A percentile compares a stretch with the other conserved stretches of the same genome.
phyloP scores from a whole-genome alignment of 306 rosid genomes.

The Pyrus pyrifolia region DNA sequence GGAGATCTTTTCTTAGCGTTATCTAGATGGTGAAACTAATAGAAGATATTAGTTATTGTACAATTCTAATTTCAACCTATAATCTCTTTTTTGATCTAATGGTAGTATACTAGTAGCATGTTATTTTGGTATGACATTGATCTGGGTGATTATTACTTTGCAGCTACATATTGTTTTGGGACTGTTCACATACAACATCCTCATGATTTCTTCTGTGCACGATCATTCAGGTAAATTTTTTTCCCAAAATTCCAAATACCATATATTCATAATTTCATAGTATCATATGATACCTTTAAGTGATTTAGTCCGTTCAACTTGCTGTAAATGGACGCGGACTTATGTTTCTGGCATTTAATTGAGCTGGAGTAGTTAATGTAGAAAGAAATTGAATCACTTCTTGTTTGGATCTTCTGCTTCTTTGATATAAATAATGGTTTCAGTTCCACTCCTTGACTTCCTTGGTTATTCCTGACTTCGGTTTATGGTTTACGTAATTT shows the following conservation, averaged over 20 bases:
- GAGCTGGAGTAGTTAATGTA: neutral
- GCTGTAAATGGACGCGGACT: neutral
- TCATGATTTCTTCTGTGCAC: constrained; percentile 47
- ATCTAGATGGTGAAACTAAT: neutral
- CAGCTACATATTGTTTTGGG: constrained; percentile 26
- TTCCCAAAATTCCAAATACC: neutral
- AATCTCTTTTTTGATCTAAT: neutral
- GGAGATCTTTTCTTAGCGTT: neutral
- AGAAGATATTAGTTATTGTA: neutral
- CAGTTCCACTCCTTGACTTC: neutral
- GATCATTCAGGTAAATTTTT: constrained; percentile 37
- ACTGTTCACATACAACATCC: constrained; percentile 15
- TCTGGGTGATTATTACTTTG: constrained; percentile 2
- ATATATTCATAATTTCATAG: neutral
- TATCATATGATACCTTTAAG: neutral
- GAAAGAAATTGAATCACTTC: neutral
- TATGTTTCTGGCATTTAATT: neutral
- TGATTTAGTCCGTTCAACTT: neutral
- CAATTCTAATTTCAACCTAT: neutral
- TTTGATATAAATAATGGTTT: neutral
- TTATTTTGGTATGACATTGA: neutral
- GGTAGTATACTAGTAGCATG: neutral
- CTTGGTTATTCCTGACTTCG: neutral
- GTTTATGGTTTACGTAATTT: neutral
- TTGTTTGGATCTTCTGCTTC: neutral